Conservation (phyloP, 345 rosid species). For the Eucalyptus curtisii region DNA sequence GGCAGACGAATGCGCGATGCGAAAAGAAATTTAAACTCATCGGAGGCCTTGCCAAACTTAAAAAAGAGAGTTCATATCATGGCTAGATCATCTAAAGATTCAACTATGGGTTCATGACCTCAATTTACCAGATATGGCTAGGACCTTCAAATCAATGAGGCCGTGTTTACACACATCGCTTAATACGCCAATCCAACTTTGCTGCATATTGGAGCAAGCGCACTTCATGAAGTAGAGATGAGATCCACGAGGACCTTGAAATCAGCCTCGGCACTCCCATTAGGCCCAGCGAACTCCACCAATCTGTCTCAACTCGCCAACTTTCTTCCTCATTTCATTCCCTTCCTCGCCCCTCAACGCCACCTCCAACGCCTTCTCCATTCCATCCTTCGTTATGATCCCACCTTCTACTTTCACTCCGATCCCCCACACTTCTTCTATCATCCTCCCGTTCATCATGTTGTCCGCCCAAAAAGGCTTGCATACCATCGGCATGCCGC, state of each 20-base stretch:
- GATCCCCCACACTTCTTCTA: constrained; percentile 42
- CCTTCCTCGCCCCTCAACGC: constrained; percentile 18
- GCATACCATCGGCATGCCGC: constrained; percentile 57
- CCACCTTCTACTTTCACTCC: constrained; percentile 28
- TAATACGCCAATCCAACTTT: neutral
- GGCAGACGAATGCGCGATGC: neutral
- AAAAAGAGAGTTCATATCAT: neutral
- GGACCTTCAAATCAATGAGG: neutral
- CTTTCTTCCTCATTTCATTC: constrained; percentile 20
- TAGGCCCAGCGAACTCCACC: constrained; percentile 8
- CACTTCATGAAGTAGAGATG: neutral
- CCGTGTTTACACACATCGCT: neutral
- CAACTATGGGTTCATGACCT: neutral
- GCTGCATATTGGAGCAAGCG: neutral
- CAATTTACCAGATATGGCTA: neutral
- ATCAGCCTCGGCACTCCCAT: constrained; percentile 4
- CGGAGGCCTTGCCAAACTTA: neutral
- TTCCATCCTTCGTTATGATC: constrained; percentile 9
- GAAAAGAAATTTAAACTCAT: neutral
- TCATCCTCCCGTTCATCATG: constrained; percentile 23
- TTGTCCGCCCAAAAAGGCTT: constrained; percentile 49
- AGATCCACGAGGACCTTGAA: constrained; percentile 3
- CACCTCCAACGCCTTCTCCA: constrained; percentile 21
- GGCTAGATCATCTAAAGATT: neutral
- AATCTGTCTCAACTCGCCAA: neutral